A percentile compares a stretch with the other conserved stretches of the same genome.
phyloP scores from a whole-genome alignment of 163 green algal genomes.

The Scenedesmus sp. region DNA sequence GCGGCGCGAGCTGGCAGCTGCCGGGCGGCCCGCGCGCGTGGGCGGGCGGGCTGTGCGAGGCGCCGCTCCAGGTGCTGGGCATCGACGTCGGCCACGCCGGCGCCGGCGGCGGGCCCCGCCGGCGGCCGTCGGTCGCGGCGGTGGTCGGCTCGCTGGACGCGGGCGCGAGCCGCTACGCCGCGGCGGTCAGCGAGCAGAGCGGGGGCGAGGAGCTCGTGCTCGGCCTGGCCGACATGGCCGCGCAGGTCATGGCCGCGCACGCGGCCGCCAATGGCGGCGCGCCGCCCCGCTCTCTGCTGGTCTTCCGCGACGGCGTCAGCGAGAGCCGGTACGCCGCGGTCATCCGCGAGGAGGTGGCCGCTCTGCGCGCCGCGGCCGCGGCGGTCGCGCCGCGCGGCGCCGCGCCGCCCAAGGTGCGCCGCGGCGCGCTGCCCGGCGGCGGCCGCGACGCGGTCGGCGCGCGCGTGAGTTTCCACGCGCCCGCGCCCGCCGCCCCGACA shows the following conservation, averaged over 20 bases:
- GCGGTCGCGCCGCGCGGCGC: too few relatives aligned
- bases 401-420: too few relatives aligned
- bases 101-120: constrained; percentile 17
- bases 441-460: too few relatives aligned
- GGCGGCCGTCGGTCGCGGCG: constrained; percentile 12
- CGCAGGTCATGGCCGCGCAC: constrained; percentile 21
- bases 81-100: constrained; percentile 19
- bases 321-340: constrained; percentile 15
- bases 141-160: constrained; percentile 11
- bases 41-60: background rate
- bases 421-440: too few relatives aligned
- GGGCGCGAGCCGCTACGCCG: constrained; percentile 6
- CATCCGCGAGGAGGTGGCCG: constrained; percentile 57
- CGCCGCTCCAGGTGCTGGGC: constrained; percentile 29
- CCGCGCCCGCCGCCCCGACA: too few relatives aligned
- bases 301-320: constrained; percentile 50
- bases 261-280: too few relatives aligned
- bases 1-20: constrained; percentile 22
- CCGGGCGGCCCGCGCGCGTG: background rate
- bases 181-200: constrained; percentile 16
- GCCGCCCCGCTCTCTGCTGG: constrained; percentile 42
- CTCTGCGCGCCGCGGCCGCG: too few relatives aligned
- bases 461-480: too few relatives aligned
- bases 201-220: constrained; percentile 30
- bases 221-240: background rate